Evolutionary conservation across 352 stramenopile genomes (phyloP), one percentile per base, ranked within the genome.

Genomic region (Phytophthora vignae): DNA sequence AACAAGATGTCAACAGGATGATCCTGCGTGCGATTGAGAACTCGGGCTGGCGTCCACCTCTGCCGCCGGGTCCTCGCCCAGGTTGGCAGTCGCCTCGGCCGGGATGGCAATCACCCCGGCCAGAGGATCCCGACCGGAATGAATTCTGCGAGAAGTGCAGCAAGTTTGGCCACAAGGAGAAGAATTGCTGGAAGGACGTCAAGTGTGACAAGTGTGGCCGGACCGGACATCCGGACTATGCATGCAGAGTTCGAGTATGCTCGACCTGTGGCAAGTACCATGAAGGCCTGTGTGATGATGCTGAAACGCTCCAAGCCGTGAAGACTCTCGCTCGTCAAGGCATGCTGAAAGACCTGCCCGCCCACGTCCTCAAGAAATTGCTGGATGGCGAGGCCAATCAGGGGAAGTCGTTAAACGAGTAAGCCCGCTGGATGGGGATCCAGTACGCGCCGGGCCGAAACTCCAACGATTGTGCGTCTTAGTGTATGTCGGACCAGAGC

Each of bases 331-430:
- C 50, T 4, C 60, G 50, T 3, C n/a, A 53, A 36, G 22, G 50
- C n/a, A n/a, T 44, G 44, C 22, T 60, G 3, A 53, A 67, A 19
- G 25, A 22, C 8, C 3, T 67, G 22, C 49, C 36, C 1, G 7
- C 19, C 3, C 19, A 50, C 11, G 4, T 60, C n/a, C 17, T 46
- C 15, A 29, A 54, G 4, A 67, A 60, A 55, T 14, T 11, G 4
- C 4, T 46, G n/a, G 25, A 22, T 36, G 60, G 27, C 1, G 52
- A 60, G 3, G 48, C 31, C 10, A 44, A 55, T 27, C 42, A 25
- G 27, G 60, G 21, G 17, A 49, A 53, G 21, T 15, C 22, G 63
- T 71, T 48, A 75, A 75, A 75, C 68, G n/a, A 71, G 17, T 50
- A 58, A 55, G 56, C 68, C 61, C 56, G 56, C 57, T 52, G 61